Conservation (phyloP, 805 yeast genomes). For the Yarrowia sp. region DNA sequence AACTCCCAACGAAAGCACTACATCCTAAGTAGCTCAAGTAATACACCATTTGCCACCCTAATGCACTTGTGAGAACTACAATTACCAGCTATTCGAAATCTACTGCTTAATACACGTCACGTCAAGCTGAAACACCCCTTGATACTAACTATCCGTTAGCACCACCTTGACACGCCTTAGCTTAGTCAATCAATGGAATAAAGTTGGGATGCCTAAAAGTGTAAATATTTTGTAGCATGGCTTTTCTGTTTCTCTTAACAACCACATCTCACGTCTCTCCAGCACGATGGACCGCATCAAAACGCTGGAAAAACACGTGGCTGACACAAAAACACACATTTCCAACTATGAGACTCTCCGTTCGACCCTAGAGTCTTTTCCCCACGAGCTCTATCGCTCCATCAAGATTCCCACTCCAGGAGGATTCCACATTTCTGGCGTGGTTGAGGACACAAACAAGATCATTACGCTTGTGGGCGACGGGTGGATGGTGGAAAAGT, state of each 20-base stretch:
- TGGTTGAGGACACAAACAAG: conserved; percentile 19
- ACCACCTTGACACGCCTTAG: no score
- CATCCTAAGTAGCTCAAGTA: no score
- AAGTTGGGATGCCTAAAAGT: not conserved
- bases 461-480: conserved; percentile 4
- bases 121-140: no score
- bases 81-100: no score
- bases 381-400: conserved; percentile 15
- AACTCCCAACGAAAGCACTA: no score
- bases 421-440: not conserved
- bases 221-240: not conserved
- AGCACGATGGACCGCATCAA: conserved; percentile 10
- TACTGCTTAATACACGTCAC: no score
- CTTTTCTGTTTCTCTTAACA: not conserved
- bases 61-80: no score
- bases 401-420: conserved; percentile 2
- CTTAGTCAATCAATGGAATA: no score
- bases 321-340: conserved; percentile 11
- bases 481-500: conserved; percentile 4
- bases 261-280: not conserved
- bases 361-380: not conserved
- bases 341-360: conserved; percentile 15
- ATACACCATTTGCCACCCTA: no score
- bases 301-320: conserved; percentile 7
- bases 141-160: no score